Conservation (phyloP, 73 alveolate genomes). For the Tetrahymena thermophila region DNA sequence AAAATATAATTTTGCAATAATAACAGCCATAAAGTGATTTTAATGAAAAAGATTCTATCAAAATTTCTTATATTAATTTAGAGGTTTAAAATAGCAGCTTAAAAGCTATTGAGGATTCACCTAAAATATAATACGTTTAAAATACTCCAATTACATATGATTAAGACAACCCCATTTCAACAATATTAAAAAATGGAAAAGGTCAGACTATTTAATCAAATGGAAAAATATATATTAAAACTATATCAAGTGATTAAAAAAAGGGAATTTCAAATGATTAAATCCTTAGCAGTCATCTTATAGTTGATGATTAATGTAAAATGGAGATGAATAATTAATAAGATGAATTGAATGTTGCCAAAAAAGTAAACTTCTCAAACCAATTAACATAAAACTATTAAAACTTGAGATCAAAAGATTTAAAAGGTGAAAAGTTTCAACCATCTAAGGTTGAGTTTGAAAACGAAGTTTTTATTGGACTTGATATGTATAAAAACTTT, state of each 20-base stretch:
- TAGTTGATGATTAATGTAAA: neutral
- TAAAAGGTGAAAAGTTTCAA: neutral
- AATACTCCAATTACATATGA: neutral
- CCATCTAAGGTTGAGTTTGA: neutral
- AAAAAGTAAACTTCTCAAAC: neutral
- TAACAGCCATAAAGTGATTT: neutral
- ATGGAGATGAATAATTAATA: neutral
- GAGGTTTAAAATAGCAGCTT: neutral
- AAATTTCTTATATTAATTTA: too few relatives aligned
- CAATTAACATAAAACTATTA: neutral
- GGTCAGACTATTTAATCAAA: neutral
- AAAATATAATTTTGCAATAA: too few relatives aligned
- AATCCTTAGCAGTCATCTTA: neutral
- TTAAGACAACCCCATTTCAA: neutral
- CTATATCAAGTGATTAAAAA: neutral
- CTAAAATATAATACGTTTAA: neutral
- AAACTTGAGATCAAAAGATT: neutral
- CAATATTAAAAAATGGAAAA: neutral
- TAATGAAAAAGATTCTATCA: neutral
- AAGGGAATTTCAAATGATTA: neutral
- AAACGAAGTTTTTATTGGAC: neutral
- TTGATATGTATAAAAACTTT: neutral
- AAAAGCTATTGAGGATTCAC: neutral
- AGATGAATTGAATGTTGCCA: neutral
- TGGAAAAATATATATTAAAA: neutral